These are phyloP conservation scores for Tilletia walkeri DNA, from an alignment of 1,284 basidiomycete species.

Conservation along the genomic window DNA sequence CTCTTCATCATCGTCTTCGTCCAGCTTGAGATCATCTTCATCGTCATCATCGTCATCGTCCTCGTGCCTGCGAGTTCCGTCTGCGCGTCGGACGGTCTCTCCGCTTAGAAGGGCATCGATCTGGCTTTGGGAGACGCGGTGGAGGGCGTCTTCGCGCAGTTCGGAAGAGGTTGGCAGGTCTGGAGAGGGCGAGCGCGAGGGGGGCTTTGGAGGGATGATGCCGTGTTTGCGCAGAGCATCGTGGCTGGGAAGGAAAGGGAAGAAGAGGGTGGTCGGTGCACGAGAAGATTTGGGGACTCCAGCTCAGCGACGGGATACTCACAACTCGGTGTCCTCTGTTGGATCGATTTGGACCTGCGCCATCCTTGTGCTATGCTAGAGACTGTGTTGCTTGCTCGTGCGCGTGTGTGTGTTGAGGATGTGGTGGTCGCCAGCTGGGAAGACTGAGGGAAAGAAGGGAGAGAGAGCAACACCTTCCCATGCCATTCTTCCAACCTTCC, in stretches of 20 bases:
- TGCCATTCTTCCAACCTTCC: too few species aligned
- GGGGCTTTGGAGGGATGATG: slow-evolving; percentile 51
- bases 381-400: too few species aligned
- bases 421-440: too few species aligned
- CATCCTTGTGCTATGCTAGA: background rate
- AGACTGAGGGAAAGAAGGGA: too few species aligned
- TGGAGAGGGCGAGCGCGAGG: slow-evolving; percentile 51
- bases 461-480: too few species aligned
- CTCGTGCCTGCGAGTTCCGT: background rate
- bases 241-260: slow-evolving; percentile 29
- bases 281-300: too few species aligned
- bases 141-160: slow-evolving; percentile 30
- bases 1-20: slow-evolving; percentile 64
- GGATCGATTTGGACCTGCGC: slow-evolving; percentile 6
- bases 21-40: slow-evolving; percentile 28
- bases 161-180: slow-evolving; percentile 39
- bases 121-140: slow-evolving; percentile 39
- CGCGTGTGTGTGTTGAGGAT: too few species aligned
- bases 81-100: slow-evolving; percentile 19
- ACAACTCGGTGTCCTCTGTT: background rate
- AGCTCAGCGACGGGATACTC: too few species aligned
- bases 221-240: slow-evolving; percentile 51
- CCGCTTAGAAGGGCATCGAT: slow-evolving; percentile 37
- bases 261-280: background rate
- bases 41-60: slow-evolving; percentile 1